phyloP scores from a whole-genome alignment of 495 filamentous ascomycete species.

The Tuber brumale region DNA sequence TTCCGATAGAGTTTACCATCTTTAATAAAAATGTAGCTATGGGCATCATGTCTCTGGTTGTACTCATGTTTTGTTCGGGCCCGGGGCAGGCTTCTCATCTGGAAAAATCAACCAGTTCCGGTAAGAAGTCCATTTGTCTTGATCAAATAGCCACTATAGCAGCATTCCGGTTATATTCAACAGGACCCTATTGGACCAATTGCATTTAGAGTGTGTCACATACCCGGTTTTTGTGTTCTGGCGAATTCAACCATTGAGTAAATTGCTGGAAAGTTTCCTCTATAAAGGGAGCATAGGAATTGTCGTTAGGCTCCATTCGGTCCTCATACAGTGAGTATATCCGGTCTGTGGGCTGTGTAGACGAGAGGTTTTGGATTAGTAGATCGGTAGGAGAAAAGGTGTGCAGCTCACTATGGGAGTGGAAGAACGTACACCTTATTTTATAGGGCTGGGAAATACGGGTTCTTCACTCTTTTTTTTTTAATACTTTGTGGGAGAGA shows the following conservation, averaged over 20 bases:
- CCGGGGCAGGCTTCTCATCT: neutral
- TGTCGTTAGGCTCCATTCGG: neutral
- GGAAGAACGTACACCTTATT: no score
- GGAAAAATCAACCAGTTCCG: neutral
- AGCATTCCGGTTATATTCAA: no score
- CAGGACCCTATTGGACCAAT: no score
- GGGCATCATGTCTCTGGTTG: neutral
- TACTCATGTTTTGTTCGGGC: rapidly evolving
- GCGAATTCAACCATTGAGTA: neutral
- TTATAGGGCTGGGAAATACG: no score
- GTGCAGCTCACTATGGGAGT: no score
- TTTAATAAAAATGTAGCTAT: neutral
- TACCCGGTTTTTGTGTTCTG: neutral
- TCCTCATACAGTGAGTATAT: neutral
- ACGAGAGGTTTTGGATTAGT: neutral
- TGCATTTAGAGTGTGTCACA: neutral
- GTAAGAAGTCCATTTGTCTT: neutral
- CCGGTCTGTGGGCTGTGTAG: neutral
- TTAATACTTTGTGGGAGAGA: neutral
- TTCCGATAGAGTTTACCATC: neutral
- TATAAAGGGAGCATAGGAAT: neutral
- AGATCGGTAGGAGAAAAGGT: neutral
- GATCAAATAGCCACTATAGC: neutral
- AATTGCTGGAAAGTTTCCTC: neutral
- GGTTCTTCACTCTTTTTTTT: no score